phyloP scores from a whole-genome alignment of 805 yeast species.

The Monosporozyma siamensis region DNA sequence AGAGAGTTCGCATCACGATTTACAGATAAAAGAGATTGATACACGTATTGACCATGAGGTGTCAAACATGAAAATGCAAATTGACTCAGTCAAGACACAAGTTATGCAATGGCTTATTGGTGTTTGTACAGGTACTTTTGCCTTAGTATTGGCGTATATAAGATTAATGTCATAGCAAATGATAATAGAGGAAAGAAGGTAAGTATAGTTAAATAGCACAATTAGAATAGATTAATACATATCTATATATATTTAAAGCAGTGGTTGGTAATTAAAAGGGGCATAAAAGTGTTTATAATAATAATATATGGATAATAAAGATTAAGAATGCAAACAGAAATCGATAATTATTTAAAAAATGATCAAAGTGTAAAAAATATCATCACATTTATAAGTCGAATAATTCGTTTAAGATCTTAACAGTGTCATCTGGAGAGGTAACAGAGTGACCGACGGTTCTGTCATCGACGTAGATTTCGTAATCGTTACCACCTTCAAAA shows the following conservation, averaged over 20 bases:
- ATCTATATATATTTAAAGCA: no score
- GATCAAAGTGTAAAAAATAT: no score
- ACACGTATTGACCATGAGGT: conserved; percentile 93
- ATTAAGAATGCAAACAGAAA: not conserved
- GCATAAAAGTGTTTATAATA: not conserved
- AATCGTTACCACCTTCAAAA: conserved; percentile 96
- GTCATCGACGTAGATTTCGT: conserved; percentile 83
- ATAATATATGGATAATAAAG: not conserved
- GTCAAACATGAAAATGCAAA: conserved; percentile 88
- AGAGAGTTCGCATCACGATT: conserved; percentile 85
- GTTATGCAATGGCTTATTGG: conserved; percentile 98
- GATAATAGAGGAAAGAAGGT: not conserved
- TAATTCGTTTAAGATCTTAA: conserved; percentile 70
- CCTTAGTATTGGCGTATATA: conserved; percentile 84
- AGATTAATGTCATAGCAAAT: conserved; percentile 52
- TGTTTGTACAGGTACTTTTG: conserved; percentile 96
- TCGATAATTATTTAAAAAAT: no score
- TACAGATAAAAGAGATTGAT: conserved; percentile 89
- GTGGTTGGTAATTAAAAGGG: not conserved
- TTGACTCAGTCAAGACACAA: conserved; percentile 90
- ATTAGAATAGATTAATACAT: no score
- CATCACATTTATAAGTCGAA: conserved; percentile 42
- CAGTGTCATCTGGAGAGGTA: conserved; percentile 80
- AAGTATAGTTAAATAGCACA: not conserved
- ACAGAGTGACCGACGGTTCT: conserved; percentile 97